Conservation (phyloP, 2,329 filamentous ascomycete genomes). For the Neocucurbitaria cava region DNA sequence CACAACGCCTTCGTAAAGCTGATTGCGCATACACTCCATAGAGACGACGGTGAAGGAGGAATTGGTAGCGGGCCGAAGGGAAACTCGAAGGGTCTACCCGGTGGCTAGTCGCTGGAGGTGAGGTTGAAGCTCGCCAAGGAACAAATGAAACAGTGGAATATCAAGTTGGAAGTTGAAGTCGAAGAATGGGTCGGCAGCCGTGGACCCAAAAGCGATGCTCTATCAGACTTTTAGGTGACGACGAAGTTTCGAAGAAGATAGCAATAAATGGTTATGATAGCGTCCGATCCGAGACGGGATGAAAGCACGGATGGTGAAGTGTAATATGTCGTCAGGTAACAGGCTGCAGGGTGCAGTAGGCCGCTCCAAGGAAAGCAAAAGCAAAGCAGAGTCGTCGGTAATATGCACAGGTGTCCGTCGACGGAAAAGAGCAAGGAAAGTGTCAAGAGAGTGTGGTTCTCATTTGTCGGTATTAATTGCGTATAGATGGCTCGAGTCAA, state of each 20-base stretch:
- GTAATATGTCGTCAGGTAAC: slow-evolving; percentile 42
- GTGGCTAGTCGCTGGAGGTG: slow-evolving; percentile 36
- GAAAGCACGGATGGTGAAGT: slow-evolving; percentile 23
- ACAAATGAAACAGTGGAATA: slow-evolving; percentile 30
- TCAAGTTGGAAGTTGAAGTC: slow-evolving; percentile 38
- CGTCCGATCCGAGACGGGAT: slow-evolving; percentile 27
- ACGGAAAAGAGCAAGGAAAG: slow-evolving; percentile 51
- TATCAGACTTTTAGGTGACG: slow-evolving; percentile 48
- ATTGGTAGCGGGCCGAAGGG: slow-evolving; percentile 33
- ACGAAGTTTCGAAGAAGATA: slow-evolving; percentile 40
- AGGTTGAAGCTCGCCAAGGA: slow-evolving; percentile 24
- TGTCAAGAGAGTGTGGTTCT: slow-evolving; percentile 53
- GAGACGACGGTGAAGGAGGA: slow-evolving; percentile 22
- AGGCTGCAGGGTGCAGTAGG: slow-evolving; percentile 32
- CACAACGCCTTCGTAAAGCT: slow-evolving; percentile 79
- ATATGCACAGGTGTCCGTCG: slow-evolving; percentile 50
- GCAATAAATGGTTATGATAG: slow-evolving; percentile 43
- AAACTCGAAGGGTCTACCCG: slow-evolving; percentile 47
- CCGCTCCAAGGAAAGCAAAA: slow-evolving; percentile 37
- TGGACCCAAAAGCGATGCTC: slow-evolving; percentile 46
- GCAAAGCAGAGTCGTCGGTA: slow-evolving; percentile 45
- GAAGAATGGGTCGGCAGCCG: slow-evolving; percentile 44
- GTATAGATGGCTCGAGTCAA: slow-evolving; percentile 49
- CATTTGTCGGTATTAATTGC: slow-evolving; percentile 52
- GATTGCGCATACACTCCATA: slow-evolving; percentile 88